phyloP scores from a whole-genome alignment of 768 basidiomycete species.

The Russula sp. region DNA sequence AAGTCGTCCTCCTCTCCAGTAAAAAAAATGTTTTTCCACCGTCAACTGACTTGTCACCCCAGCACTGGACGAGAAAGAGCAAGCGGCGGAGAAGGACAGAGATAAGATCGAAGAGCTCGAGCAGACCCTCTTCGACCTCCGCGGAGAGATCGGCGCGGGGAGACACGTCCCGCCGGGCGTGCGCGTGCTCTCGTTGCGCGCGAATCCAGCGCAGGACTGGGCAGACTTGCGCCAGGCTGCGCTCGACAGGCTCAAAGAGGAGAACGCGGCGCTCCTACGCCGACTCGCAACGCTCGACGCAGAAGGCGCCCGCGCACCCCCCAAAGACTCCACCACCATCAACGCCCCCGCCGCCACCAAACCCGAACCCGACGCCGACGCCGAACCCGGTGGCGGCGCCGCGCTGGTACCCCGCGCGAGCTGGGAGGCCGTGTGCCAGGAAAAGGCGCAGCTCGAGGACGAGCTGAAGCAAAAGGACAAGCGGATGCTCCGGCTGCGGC shows the following conservation, averaged over 20 bases:
- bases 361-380: slow-evolving; percentile 14
- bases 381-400: slow-evolving; percentile 25
- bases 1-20: neutral
- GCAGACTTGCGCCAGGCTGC: slow-evolving; percentile 66
- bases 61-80: slow-evolving; percentile 44
- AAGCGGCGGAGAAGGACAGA: slow-evolving; percentile 35
- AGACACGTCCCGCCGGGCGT: slow-evolving; percentile 66
- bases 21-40: neutral
- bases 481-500: slow-evolving; percentile 67
- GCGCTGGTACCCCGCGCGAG: slow-evolving; percentile 72
- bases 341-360: slow-evolving; percentile 16
- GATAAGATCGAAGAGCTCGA: slow-evolving; percentile 65
- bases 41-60: neutral
- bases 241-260: slow-evolving; percentile 68
- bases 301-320: slow-evolving; percentile 27
- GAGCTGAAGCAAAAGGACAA: slow-evolving; percentile 75
- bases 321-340: neutral
- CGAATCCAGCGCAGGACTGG: slow-evolving; percentile 84
- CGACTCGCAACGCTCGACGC: slow-evolving; percentile 58
- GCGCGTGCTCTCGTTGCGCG: slow-evolving; percentile 59
- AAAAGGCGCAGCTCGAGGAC: slow-evolving; percentile 63
- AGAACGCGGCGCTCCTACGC: slow-evolving; percentile 78
- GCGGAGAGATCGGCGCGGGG: slow-evolving; percentile 70
- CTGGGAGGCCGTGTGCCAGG: slow-evolving; percentile 63
- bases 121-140: slow-evolving; percentile 71